A percentile compares a stretch with the other conserved stretches of the same genome.
Conservation (phyloP, 805 yeast species). For the Clavispora vitiphila region DNA sequence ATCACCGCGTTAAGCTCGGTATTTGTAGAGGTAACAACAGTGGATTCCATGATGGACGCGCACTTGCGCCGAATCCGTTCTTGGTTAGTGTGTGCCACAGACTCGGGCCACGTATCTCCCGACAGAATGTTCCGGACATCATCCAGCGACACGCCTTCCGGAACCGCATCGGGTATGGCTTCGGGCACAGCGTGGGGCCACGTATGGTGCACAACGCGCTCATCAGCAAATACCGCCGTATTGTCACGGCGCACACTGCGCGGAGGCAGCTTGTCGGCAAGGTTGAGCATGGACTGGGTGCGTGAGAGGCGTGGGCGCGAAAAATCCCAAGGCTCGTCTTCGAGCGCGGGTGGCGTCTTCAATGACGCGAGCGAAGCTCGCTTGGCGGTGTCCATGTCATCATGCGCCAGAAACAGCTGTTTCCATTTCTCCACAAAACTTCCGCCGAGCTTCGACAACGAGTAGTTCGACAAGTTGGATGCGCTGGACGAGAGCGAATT, state of each 20-base stretch:
- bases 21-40: not conserved
- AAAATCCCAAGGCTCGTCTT: not conserved
- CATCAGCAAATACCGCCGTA: not conserved
- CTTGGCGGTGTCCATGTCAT: not conserved
- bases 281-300: slow-evolving; percentile 33
- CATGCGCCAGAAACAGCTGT: slow-evolving; percentile 21
- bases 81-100: slow-evolving; percentile 12
- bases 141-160: too few relatives aligned
- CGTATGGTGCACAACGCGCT: not conserved
- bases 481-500: slow-evolving; percentile 31
- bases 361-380: slow-evolving; percentile 5
- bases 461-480: slow-evolving; percentile 34
- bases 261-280: slow-evolving; percentile 2
- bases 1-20: not conserved
- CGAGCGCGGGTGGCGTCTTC: slow-evolving; percentile 12
- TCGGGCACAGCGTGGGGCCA: too few relatives aligned
- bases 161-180: too few relatives aligned
- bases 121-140: too few relatives aligned
- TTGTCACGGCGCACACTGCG: not conserved
- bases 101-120: not conserved
- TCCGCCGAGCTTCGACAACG: slow-evolving; percentile 37
- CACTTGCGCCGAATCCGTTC: slow-evolving; percentile 19
- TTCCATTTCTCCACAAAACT: slow-evolving; percentile 45
- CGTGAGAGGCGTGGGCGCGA: slow-evolving; percentile 15
- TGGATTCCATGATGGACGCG: slow-evolving; percentile 18